These are phyloP conservation scores for Erysimum cheiranthoides DNA, from an alignment of 345 rosid genomes.

Conservation along the genomic window DNA sequence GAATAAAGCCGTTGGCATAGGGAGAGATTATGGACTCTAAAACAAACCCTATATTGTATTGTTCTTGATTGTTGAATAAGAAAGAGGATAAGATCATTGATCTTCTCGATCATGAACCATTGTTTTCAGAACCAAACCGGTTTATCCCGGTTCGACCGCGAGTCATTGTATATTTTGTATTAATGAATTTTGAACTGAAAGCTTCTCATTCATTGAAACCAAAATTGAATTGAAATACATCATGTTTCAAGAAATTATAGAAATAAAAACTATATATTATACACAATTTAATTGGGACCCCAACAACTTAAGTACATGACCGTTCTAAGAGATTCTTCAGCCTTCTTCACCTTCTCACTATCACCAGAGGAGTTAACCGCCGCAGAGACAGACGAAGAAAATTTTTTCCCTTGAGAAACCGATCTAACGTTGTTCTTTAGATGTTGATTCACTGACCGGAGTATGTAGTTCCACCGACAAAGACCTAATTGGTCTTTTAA, in stretches of 20 bases:
- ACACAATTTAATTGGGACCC: conserved; percentile 55
- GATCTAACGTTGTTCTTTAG: conserved; percentile 48
- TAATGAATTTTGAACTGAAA: no score
- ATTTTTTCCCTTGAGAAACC: conserved; percentile 45
- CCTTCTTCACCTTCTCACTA: conserved; percentile 50
- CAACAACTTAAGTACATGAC: conserved; percentile 87
- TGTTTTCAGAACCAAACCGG: no score
- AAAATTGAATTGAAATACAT: neutral
- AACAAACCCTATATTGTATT: no score
- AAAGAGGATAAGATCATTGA: no score
- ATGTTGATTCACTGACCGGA: conserved; percentile 49
- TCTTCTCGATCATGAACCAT: no score
- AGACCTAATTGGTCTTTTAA: conserved; percentile 57
- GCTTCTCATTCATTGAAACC: no score
- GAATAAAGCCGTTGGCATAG: no score
- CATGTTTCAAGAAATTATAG: neutral
- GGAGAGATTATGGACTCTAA: no score
- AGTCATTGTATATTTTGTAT: no score
- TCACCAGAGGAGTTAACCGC: conserved; percentile 25
- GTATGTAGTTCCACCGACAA: conserved; percentile 55
- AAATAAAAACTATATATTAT: conserved; percentile 8
- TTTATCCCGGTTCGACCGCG: no score
- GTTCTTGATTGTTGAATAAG: no score
- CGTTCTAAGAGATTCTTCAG: conserved; percentile 78
- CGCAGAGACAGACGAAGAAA: conserved; percentile 34